Percentiles rank a stretch among this genome's conserved stretches.
Conservation (phyloP, 2,329 filamentous ascomycete genomes). For the Mycogone perniciosa region DNA sequence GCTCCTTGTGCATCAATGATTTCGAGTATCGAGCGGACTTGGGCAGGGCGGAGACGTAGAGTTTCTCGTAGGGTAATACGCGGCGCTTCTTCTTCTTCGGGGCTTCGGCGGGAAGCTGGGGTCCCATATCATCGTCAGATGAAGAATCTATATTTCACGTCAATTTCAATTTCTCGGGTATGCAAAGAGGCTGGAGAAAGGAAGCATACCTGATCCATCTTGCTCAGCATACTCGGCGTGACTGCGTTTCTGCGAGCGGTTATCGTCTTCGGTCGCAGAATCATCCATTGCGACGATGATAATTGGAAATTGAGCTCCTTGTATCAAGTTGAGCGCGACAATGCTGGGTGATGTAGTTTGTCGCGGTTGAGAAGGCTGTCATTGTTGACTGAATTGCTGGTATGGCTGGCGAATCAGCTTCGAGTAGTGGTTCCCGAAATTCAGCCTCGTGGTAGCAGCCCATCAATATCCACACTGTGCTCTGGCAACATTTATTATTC, state of each 20-base stretch:
- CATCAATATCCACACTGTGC: background rate
- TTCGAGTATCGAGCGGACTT: constrained; percentile 79
- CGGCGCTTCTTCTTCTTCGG: constrained; percentile 91
- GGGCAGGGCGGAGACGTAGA: constrained; percentile 87
- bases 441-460: constrained; percentile 4
- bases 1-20: constrained; percentile 97
- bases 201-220: constrained; percentile 35
- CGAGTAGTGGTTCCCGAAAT: background rate
- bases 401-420: constrained; percentile 3
- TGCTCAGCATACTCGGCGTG: constrained; percentile 48
- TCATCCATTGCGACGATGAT: constrained; percentile 15
- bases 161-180: background rate
- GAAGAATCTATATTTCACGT: constrained; percentile 50
- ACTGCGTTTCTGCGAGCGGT: constrained; percentile 40
- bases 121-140: constrained; percentile 89
- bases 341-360: background rate
- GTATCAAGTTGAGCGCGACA: background rate
- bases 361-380: constrained; percentile 11
- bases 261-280: constrained; percentile 25
- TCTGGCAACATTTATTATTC: background rate
- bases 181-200: background rate
- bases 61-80: constrained; percentile 87
- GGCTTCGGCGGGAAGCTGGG: constrained; percentile 74
- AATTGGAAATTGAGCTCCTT: background rate
- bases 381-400: background rate